Evolutionary conservation across 306 rosid genomes (phyloP), one percentile per base, ranked within the genome.

Genomic region (Macrotyloma uniflorum): DNA sequence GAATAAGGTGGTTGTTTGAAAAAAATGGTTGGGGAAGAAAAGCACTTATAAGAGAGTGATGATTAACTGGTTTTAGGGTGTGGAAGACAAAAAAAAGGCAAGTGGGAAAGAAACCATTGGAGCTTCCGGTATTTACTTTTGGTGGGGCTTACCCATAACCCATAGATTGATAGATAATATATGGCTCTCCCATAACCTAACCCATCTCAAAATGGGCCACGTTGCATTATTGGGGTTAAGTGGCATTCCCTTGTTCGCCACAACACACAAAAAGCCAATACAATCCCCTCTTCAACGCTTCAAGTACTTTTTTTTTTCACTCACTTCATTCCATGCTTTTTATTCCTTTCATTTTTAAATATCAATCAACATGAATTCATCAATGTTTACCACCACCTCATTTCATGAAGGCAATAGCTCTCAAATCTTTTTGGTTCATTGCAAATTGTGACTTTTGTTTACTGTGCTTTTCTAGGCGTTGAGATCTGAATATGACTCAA

Each of bases 71-170:
- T 42, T 42, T 10, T 20, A 38, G 33, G 11, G 36, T 23, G 5
- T 14, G 38, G 66, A 28, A 23, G 15, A 20, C 0, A 33, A 15
- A 11, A 32, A n/a, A 2, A 13, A 19, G 0, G 64, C 2, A 0
- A 57, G 79, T 22, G 61, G 83, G 80, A 75, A 11, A 6, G 38
- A 19, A 15, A 38, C 85, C 74, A 69, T 69, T 69, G 83, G 86
- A 65, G 86, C 75, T 23, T 26, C 75, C 68, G 83, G 88, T 75
- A 49, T 57, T 63, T 49, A 19, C 30, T 28, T 42, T 45, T 20
- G 42, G 10, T 57, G 65, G 2, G 38, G 70, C 63, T 46, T 9
- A 83, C 47, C 40, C 47, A 12, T 11, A 10, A 11, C 84, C 76
- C 87, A 58, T 76, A 58, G 84, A 40, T 10, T 74, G 28, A 28